Base-by-base conservation (phyloP, 2,329 filamentous ascomycete species). In the Aspergillaceae sp. region DNA sequence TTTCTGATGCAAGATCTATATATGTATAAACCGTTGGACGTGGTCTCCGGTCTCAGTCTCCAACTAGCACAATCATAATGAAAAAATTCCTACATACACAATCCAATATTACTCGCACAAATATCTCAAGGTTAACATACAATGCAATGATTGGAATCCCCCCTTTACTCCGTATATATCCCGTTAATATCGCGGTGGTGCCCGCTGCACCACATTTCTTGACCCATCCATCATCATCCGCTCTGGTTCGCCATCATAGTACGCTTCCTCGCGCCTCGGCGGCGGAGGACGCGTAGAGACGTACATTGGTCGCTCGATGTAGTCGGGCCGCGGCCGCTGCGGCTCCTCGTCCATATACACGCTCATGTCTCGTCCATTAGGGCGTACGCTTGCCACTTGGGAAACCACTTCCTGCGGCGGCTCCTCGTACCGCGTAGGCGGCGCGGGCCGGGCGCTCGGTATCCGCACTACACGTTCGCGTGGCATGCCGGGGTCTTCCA, bases 401-500 rank as follows among this genome's bases (percentile, higher is more conserved):
- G 68, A 61, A 10, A 67, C 54, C 40, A 65, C 53, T 43, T 69
- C 67, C 46, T 59, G 60, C 11, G 59, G 58, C 42, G 59, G 58
- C 42, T 71, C 68, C 40, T 72, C 68, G 49, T 75, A 75, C 46
- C 69, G 65, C 28, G 64, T 49, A 19, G 19, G 19, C 10, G 60
- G 49, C n/a, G 68, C 64, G 19, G 82, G 80, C 41, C 80, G 75
- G 32, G 79, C 75, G 59, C 81, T 84, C 5, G 77, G 61, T 30
- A 79, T 70, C 47, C 81, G 71, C 37, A 75, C 57, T 37, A 76
- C 58, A 51, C 80, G 79, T 47, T 82, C 78, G 33, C 74, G 69
- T 3, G 75, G 67, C 73, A 77, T 34, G 73, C 77, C 51, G 66
- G 83, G 77, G 58, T 91, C 86, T 55, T 89, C 88, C 38, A 83